Percentiles rank a stretch among this genome's conserved stretches.
Evolutionary conservation across 371 early-diverging fungal genomes (phyloP).

Genomic region (Catenaria anguillulae): DNA sequence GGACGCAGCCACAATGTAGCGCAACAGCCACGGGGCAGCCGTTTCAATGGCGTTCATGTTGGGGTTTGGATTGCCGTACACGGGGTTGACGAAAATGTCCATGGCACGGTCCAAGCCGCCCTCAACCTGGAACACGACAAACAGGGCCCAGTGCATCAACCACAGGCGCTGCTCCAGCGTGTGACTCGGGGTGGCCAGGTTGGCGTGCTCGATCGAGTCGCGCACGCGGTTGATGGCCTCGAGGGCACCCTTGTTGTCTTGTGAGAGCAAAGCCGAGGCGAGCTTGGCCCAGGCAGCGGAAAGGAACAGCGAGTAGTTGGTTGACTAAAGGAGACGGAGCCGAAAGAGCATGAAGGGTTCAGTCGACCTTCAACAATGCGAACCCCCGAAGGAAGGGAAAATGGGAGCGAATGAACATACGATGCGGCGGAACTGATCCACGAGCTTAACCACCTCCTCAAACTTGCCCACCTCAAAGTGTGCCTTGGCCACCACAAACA

Average conservation of each 20-base stretch:
- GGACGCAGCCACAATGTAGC: not conserved
- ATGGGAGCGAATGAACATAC: not conserved
- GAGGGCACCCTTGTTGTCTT: not conserved
- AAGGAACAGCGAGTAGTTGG: not conserved
- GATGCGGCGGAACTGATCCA: not conserved
- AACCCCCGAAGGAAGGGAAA: no score
- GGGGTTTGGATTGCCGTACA: not conserved
- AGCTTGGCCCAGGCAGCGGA: not conserved
- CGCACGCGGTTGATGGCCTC: not conserved
- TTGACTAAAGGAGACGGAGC: not conserved
- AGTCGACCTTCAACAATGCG: no score
- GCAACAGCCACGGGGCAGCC: not conserved
- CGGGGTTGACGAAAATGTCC: not conserved
- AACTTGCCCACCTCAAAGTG: not conserved
- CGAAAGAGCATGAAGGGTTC: not conserved
- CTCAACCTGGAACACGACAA: not conserved
- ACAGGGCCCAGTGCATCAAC: conserved; percentile 13
- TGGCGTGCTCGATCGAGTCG: not conserved
- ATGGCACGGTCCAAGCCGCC: not conserved
- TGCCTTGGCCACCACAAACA: not conserved
- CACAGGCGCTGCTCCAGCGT: conserved; percentile 1
- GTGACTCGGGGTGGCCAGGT: not conserved
- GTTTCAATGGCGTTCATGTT: not conserved
- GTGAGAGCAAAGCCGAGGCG: not conserved
- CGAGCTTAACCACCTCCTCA: not conserved